phyloP scores from a whole-genome alignment of 2,329 filamentous ascomycete species.

The Fusarium sp. region DNA sequence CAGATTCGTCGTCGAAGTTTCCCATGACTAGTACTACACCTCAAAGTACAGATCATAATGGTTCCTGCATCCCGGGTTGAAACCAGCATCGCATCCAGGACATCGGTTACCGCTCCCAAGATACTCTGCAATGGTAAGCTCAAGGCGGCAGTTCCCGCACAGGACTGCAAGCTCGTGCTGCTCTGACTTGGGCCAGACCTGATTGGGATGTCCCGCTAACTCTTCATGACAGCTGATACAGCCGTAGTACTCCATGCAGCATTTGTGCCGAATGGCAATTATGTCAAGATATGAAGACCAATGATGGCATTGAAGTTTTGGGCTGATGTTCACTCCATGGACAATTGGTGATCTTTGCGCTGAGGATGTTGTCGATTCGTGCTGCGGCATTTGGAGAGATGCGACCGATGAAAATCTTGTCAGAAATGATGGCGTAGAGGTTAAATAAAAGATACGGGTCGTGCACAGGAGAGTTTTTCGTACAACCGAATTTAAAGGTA shows the following conservation, averaged over 20 bases:
- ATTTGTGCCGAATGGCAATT: slow-evolving; percentile 18
- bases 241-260: slow-evolving; percentile 19
- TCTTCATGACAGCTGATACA: slow-evolving; percentile 26
- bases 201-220: not conserved
- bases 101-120: not conserved
- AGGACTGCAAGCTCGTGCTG: slow-evolving; percentile 11
- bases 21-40: no score
- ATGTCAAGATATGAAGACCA: slow-evolving; percentile 26
- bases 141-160: slow-evolving; percentile 2
- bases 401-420: not conserved
- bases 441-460: no score
- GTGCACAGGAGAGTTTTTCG: not conserved
- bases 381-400: slow-evolving; percentile 8
- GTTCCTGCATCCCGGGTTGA: slow-evolving; percentile 22
- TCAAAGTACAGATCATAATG: slow-evolving; percentile 22
- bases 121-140: slow-evolving; percentile 9
- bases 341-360: not conserved
- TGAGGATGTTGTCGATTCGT: not conserved
- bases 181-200: slow-evolving; percentile 7
- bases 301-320: slow-evolving; percentile 12
- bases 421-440: no score
- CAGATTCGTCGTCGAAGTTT: no score
- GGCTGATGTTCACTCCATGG: slow-evolving; percentile 1
- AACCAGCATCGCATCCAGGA: slow-evolving; percentile 7
- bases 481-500: not conserved